Conservation (phyloP, 352 stramenopile species). For the Phytopythium kandeliae region DNA sequence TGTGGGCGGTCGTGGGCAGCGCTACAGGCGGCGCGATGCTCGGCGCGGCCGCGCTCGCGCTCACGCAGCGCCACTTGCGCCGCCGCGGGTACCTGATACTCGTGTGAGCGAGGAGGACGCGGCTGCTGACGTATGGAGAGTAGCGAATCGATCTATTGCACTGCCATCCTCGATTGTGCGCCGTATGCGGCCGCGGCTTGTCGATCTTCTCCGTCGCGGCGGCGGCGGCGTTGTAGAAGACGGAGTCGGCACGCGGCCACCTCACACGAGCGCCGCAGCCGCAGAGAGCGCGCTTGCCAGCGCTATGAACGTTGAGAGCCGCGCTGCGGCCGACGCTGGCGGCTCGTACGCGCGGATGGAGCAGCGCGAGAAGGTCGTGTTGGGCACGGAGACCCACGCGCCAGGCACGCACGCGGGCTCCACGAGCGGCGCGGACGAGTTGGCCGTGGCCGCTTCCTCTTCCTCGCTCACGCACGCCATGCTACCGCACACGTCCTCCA, state of each 20-base stretch:
- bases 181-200: too few relatives aligned
- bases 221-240: too few relatives aligned
- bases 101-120: too few relatives aligned
- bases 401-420: slow-evolving; percentile 40
- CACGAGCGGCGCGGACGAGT: slow-evolving; percentile 21
- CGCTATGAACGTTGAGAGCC: not conserved
- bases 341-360: slow-evolving; percentile 49
- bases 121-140: too few relatives aligned
- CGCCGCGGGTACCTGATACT: slow-evolving; percentile 35
- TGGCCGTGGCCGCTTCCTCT: slow-evolving; percentile 23
- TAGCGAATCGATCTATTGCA: too few relatives aligned
- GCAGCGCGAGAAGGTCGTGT: slow-evolving; percentile 49
- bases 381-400: slow-evolving; percentile 37
- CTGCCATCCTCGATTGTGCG: too few relatives aligned
- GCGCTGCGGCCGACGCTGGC: slow-evolving; percentile 5
- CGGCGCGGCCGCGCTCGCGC: slow-evolving; percentile 21
- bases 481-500: slow-evolving; percentile 63
- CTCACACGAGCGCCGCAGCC: not conserved
- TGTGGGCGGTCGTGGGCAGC: slow-evolving; percentile 17
- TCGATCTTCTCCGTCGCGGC: too few relatives aligned
- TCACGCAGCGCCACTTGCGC: slow-evolving; percentile 24
- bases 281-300: not conserved
- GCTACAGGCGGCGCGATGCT: slow-evolving; percentile 31
- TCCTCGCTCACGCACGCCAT: slow-evolving; percentile 52
- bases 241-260: too few relatives aligned